These are phyloP conservation scores for Mycena epipterygia DNA, from an alignment of 768 basidiomycete species.

Conservation along the genomic window DNA sequence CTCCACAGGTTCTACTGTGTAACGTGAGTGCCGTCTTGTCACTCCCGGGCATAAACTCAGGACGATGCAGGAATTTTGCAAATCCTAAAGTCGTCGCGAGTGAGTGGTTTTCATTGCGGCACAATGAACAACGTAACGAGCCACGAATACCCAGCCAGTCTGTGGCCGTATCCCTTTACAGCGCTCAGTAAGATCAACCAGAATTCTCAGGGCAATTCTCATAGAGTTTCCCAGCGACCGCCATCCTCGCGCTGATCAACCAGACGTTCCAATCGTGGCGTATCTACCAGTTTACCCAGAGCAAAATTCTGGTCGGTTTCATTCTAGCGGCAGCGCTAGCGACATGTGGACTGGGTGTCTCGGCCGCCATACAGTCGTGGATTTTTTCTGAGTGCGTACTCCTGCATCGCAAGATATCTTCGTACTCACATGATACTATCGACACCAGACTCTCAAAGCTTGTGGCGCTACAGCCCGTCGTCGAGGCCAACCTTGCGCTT, in stretches of 20 bases:
- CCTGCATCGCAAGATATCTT: too few relatives aligned
- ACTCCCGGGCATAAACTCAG: neutral
- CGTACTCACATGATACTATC: neutral
- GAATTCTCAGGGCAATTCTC: neutral
- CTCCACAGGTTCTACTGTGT: neutral
- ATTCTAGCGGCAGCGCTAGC: neutral
- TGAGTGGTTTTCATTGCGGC: neutral
- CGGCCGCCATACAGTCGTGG: neutral
- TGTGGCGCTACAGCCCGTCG: neutral
- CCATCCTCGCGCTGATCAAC: slow-evolving; percentile 5
- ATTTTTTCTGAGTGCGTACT: neutral
- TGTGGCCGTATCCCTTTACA: slow-evolving; percentile 5
- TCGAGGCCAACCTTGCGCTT: slow-evolving; percentile 3
- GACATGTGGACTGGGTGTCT: neutral
- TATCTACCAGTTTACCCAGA: slow-evolving; percentile 2
- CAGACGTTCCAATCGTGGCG: slow-evolving; percentile 18
- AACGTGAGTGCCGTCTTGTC: neutral
- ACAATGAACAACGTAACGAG: neutral
- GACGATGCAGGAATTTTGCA: neutral
- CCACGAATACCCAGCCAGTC: neutral
- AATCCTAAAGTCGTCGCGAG: neutral
- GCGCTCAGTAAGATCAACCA: neutral
- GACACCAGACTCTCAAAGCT: neutral
- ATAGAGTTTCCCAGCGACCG: slow-evolving; percentile 4
- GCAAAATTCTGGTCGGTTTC: neutral